A percentile compares a stretch with the other conserved stretches of the same genome.
Conservation (phyloP, 2,329 filamentous ascomycete species). For the Didymella sp. region DNA sequence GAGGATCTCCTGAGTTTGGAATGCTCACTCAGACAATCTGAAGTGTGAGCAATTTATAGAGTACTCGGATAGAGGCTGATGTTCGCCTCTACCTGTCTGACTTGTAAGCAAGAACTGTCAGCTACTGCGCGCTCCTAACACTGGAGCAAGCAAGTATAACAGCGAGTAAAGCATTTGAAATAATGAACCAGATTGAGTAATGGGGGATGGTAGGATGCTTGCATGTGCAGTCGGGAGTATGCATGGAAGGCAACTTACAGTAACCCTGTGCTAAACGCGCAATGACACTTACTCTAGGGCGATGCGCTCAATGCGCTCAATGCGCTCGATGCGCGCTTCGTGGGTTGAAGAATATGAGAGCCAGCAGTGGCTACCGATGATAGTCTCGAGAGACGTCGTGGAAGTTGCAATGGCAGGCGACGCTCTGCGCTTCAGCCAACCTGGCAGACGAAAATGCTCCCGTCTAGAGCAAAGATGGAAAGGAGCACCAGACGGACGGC, state of each 20-base stretch:
- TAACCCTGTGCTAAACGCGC: conserved; percentile 26
- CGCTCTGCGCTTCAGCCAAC: conserved; percentile 27
- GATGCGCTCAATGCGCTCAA: conserved; percentile 19
- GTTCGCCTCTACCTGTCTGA: background rate
- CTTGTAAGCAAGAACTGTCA: conserved; percentile 16
- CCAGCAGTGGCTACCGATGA: background rate
- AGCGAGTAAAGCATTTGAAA: background rate
- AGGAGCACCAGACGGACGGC: conserved; percentile 10
- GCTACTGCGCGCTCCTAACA: background rate
- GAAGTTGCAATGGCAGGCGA: conserved; percentile 18
- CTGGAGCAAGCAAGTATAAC: background rate
- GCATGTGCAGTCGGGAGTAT: background rate
- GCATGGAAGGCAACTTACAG: conserved; percentile 31
- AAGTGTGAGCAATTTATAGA: too few relatives aligned
- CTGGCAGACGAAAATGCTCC: conserved; percentile 43
- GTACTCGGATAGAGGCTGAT: background rate
- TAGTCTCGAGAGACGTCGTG: conserved; percentile 3
- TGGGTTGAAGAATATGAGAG: background rate
- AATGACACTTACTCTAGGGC: conserved; percentile 31
- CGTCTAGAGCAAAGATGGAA: conserved; percentile 26
- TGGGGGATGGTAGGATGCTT: background rate
- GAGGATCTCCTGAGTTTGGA: background rate
- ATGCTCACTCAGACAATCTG: background rate
- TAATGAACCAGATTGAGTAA: background rate
- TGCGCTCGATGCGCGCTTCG: conserved; percentile 16